Evolutionary conservation across 352 stramenopile genomes (phyloP).

Genomic region (Pythium phragmitis): DNA sequence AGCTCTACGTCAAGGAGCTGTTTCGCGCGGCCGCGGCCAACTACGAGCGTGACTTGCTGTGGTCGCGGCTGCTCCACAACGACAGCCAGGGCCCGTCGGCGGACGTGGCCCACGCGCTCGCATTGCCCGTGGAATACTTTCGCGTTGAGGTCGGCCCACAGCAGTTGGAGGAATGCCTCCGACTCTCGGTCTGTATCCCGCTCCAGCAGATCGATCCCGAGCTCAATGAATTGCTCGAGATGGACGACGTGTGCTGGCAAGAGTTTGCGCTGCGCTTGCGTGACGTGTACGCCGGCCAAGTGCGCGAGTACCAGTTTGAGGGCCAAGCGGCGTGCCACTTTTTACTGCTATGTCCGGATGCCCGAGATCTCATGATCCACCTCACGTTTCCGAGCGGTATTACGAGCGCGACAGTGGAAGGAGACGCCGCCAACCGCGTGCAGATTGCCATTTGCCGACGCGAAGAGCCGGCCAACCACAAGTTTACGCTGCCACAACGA

Average conservation of each 20-base stretch:
- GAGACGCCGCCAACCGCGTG: conserved; percentile 28
- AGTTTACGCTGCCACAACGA: conserved; percentile 79
- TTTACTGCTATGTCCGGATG: conserved; percentile 76
- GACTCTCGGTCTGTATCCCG: conserved; percentile 76
- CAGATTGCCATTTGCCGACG: conserved; percentile 83
- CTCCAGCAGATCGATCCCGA: conserved; percentile 76
- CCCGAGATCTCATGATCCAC: conserved; percentile 88
- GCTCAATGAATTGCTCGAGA: conserved; percentile 60
- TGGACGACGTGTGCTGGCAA: conserved; percentile 75
- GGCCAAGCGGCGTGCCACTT: conserved; percentile 73
- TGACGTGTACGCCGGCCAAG: conserved; percentile 72
- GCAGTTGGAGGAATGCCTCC: conserved; percentile 83
- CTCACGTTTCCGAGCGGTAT: conserved; percentile 58
- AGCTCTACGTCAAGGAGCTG: conserved; percentile 76
- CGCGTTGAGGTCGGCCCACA: conserved; percentile 72
- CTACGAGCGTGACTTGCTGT: conserved; percentile 85
- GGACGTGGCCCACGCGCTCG: conserved; percentile 53
- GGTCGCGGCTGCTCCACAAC: conserved; percentile 79
- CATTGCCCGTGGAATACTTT: conserved; percentile 59
- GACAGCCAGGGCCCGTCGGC: conserved; percentile 47
- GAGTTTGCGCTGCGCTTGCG: conserved; percentile 73
- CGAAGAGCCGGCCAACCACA: conserved; percentile 74
- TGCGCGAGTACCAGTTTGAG: conserved; percentile 87
- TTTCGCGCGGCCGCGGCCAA: conserved; percentile 77
- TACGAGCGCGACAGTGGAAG: conserved; percentile 11